phyloP scores from a whole-genome alignment of 257 asterid genomes.

The Scutellaria galericulata region DNA sequence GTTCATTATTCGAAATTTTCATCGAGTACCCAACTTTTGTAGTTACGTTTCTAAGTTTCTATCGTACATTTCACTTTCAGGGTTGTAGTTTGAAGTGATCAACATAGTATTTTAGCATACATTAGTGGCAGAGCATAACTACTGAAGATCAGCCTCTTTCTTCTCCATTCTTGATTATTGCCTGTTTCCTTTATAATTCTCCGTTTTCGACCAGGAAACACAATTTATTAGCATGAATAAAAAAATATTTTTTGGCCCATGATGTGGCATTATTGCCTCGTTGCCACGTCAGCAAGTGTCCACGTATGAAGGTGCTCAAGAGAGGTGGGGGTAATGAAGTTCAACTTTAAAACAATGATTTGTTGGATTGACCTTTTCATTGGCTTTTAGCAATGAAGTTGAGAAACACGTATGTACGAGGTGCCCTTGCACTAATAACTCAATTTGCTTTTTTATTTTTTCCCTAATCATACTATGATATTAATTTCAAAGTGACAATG shows the following conservation, averaged over 20 bases:
- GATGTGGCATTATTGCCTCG: too few relatives aligned
- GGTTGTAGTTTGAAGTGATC: not conserved
- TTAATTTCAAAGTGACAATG: too few relatives aligned
- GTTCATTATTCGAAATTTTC: not conserved
- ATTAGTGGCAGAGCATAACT: constrained; percentile 5
- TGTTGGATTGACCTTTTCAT: constrained; percentile 13
- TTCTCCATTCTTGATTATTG: not conserved
- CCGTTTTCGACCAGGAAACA: not conserved
- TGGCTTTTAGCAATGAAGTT: not conserved
- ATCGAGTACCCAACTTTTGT: not conserved
- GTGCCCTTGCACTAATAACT: constrained; percentile 5
- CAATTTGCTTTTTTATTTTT: not conserved
- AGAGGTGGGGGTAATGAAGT: not conserved
- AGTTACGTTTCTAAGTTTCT: not conserved
- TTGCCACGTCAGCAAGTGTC: too few relatives aligned
- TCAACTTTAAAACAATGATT: not conserved
- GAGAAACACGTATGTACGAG: not conserved
- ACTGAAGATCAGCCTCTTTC: not conserved
- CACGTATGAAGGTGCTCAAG: too few relatives aligned
- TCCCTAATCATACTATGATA: not conserved
- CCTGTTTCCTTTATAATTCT: not conserved
- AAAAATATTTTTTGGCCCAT: too few relatives aligned
- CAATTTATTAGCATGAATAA: too few relatives aligned
- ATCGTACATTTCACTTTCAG: not conserved
- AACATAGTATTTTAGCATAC: not conserved